A percentile compares a stretch with the other conserved stretches of the same genome.
These are phyloP conservation scores for Podosphaera xanthii DNA, from an alignment of 2,329 filamentous ascomycete genomes.

Conservation along the genomic window DNA sequence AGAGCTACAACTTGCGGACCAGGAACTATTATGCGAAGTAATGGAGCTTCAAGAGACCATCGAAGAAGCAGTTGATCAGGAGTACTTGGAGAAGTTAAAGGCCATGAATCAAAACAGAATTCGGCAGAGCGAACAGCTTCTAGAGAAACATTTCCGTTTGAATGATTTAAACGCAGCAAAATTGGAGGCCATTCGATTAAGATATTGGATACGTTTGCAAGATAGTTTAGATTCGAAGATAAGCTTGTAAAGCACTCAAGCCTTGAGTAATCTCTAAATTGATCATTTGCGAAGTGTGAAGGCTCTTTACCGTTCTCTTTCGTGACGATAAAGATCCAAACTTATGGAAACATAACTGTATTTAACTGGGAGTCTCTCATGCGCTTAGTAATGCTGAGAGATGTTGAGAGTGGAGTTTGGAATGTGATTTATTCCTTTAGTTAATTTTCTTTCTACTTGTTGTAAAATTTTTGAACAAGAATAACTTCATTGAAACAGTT, in stretches of 20 bases:
- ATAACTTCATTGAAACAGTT: too few relatives aligned
- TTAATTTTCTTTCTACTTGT: too few relatives aligned
- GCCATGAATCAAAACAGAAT: slow-evolving; percentile 47
- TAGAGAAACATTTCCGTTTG: slow-evolving; percentile 41
- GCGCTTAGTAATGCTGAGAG: too few relatives aligned
- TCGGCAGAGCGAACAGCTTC: slow-evolving; percentile 30
- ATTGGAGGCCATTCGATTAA: slow-evolving; percentile 49
- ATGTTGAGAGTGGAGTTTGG: too few relatives aligned
- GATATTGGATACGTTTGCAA: slow-evolving; percentile 79
- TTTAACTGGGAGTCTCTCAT: too few relatives aligned
- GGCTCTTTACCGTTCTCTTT: neutral
- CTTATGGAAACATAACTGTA: too few relatives aligned
- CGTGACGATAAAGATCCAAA: too few relatives aligned
- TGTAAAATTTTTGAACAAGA: too few relatives aligned
- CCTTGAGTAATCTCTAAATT: neutral
- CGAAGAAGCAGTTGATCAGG: slow-evolving; percentile 46
- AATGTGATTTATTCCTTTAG: too few relatives aligned
- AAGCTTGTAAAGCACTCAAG: too few relatives aligned
- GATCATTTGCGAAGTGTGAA: neutral
- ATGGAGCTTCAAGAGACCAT: slow-evolving; percentile 59
- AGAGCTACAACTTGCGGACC: slow-evolving; percentile 36
- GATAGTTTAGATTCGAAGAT: slow-evolving; percentile 58
- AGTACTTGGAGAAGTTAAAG: slow-evolving; percentile 35
- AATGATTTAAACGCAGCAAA: slow-evolving; percentile 46
- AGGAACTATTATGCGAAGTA: slow-evolving; percentile 52